These are phyloP conservation scores for Solanum virginianum DNA, from an alignment of 257 asterid genomes.

Conservation along the genomic window DNA sequence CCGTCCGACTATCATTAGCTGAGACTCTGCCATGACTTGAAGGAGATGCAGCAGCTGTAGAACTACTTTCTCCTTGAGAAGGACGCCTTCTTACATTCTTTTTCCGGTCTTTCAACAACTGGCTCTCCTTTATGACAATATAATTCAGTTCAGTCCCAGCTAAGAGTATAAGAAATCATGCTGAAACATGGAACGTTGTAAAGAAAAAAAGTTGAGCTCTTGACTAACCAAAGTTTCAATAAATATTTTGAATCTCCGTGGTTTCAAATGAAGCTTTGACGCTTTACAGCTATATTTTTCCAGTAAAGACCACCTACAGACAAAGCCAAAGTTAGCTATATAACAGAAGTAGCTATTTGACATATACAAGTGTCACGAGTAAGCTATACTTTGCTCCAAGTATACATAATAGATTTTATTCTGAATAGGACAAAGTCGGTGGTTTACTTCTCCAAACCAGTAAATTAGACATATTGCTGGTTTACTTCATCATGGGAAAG, in stretches of 20 bases:
- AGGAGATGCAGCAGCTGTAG: constrained; percentile 30
- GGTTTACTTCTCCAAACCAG: not conserved
- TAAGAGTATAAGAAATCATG: not conserved
- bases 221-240: constrained; percentile 84
- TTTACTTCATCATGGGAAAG: not conserved
- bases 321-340: not conserved
- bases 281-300: constrained; percentile 99
- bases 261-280: constrained; percentile 97
- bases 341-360: not conserved
- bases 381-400: not conserved
- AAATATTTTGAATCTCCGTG: constrained; percentile 92
- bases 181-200: not conserved
- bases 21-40: constrained; percentile 43
- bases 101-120: constrained; percentile 88
- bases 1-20: constrained; percentile 46
- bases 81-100: constrained; percentile 57
- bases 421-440: not conserved
- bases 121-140: constrained; percentile 64
- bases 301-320: constrained; percentile 88
- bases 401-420: not conserved
- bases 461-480: not conserved
- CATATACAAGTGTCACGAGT: not conserved
- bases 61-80: constrained; percentile 50
- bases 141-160: not conserved
- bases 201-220: not conserved